These are phyloP conservation scores for Auriscalpium orientale DNA, from an alignment of 768 basidiomycete genomes.

Conservation along the genomic window DNA sequence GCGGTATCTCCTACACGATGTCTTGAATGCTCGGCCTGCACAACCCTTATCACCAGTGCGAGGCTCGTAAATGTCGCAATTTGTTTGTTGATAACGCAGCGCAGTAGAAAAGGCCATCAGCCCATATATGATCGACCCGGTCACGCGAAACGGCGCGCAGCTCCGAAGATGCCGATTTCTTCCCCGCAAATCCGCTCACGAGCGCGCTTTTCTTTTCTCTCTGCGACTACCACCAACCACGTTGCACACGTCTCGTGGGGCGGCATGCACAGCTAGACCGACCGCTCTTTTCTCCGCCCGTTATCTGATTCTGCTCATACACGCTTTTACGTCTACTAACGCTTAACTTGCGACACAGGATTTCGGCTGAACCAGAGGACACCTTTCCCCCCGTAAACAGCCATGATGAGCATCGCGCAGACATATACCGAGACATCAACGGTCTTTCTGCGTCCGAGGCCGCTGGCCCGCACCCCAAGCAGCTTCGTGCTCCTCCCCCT, in stretches of 20 bases:
- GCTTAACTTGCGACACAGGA: not conserved
- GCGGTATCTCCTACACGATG: no score
- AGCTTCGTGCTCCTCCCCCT: slow-evolving; percentile 61
- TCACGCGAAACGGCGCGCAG: no score
- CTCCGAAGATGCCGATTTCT: no score
- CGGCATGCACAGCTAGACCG: not conserved
- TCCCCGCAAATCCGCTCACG: no score
- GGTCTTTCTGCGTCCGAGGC: slow-evolving; percentile 58
- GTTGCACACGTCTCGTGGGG: not conserved
- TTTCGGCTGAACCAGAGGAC: not conserved
- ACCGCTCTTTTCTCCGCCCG: not conserved
- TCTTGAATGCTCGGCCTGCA: no score
- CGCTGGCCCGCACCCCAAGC: slow-evolving; percentile 52
- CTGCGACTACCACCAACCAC: not conserved
- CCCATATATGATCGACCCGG: no score
- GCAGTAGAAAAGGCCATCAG: no score
- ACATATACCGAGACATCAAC: slow-evolving; percentile 2
- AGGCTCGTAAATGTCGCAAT: no score
- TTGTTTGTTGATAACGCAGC: no score
- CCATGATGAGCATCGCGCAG: slow-evolving; percentile 3
- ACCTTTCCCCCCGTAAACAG: not conserved
- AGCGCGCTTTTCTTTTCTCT: not conserved
- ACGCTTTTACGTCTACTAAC: not conserved
- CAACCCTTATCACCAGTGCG: no score
- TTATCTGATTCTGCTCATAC: not conserved